Conservation (phyloP, 495 filamentous ascomycete species). For the Penicilliopsis zonata region DNA sequence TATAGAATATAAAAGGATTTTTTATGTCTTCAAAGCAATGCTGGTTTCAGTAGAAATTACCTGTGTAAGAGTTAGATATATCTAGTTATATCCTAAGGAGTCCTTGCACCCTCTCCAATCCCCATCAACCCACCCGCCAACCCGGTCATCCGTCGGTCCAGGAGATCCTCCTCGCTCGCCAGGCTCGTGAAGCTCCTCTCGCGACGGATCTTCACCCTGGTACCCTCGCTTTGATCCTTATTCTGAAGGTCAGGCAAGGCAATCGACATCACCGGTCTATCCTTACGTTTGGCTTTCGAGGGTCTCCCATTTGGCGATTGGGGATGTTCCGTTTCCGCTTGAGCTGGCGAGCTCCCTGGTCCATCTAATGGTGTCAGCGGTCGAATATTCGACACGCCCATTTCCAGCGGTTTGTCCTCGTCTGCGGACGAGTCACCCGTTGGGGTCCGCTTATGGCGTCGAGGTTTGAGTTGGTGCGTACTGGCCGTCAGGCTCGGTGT, state of each 20-base stretch:
- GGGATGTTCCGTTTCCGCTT: slow-evolving; percentile 1
- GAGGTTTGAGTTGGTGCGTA: slow-evolving; percentile 1
- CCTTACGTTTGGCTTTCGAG: too few species aligned
- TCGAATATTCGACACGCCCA: slow-evolving; percentile 41
- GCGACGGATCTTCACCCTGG: too few species aligned
- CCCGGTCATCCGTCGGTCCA: slow-evolving; percentile 76
- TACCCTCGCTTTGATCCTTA: too few species aligned
- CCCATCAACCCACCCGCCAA: slow-evolving; percentile 71
- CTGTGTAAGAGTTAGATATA: not conserved
- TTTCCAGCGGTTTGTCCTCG: slow-evolving; percentile 71
- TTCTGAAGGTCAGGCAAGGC: too few species aligned
- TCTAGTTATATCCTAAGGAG: slow-evolving; percentile 13
- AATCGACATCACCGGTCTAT: too few species aligned
- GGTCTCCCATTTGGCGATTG: too few species aligned
- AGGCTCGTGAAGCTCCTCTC: slow-evolving; percentile 59
- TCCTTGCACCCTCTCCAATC: slow-evolving; percentile 32
- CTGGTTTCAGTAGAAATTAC: not conserved
- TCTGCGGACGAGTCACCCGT: slow-evolving; percentile 61
- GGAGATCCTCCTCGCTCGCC: slow-evolving; percentile 71
- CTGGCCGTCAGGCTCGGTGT: too few species aligned
- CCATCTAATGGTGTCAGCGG: slow-evolving; percentile 11
- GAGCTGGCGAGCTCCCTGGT: too few species aligned
- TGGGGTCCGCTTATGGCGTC: slow-evolving; percentile 26
- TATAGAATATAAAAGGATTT: too few species aligned
- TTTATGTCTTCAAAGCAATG: too few species aligned